Evolutionary conservation across 2,329 filamentous ascomycete genomes (phyloP).

Genomic region (Nigrospora sphaerica): DNA sequence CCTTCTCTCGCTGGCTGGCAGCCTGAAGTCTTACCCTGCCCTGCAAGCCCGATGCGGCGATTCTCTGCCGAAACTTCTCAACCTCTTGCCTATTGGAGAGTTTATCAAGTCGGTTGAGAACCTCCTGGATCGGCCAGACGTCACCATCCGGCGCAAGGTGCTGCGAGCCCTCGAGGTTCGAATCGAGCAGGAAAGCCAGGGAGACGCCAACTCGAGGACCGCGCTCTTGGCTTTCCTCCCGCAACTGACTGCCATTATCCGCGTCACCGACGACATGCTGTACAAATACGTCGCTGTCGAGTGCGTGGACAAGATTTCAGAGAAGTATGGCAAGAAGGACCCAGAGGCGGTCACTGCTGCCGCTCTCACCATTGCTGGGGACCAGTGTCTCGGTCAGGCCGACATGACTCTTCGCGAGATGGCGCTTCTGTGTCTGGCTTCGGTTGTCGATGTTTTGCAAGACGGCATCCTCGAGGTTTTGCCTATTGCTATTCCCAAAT

Average conservation of each 20-base stretch:
- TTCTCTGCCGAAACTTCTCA: constrained; percentile 71
- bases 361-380: constrained; percentile 68
- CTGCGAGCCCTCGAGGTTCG: constrained; percentile 74
- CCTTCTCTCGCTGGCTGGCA: constrained; percentile 58
- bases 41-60: constrained; percentile 57
- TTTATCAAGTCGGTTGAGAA: constrained; percentile 84
- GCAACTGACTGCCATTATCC: constrained; percentile 69
- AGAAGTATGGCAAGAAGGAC: constrained; percentile 93
- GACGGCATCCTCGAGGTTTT: constrained; percentile 81
- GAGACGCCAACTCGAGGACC: constrained; percentile 59
- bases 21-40: constrained; percentile 47
- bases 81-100: constrained; percentile 77
- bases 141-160: constrained; percentile 71
- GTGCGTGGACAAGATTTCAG: constrained; percentile 86
- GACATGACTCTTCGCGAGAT: constrained; percentile 71
- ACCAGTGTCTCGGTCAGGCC: constrained; percentile 66
- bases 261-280: constrained; percentile 61
- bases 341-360: constrained; percentile 67
- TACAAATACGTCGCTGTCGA: constrained; percentile 81
- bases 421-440: constrained; percentile 83
- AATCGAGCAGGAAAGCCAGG: constrained; percentile 65
- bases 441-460: constrained; percentile 79
- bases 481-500: constrained; percentile 65
- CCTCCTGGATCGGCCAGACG: constrained; percentile 68
- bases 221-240: constrained; percentile 74